Evolutionary conservation across 176 grass and related monocot genomes (phyloP).

Genomic region (Tuctoria greenei): DNA sequence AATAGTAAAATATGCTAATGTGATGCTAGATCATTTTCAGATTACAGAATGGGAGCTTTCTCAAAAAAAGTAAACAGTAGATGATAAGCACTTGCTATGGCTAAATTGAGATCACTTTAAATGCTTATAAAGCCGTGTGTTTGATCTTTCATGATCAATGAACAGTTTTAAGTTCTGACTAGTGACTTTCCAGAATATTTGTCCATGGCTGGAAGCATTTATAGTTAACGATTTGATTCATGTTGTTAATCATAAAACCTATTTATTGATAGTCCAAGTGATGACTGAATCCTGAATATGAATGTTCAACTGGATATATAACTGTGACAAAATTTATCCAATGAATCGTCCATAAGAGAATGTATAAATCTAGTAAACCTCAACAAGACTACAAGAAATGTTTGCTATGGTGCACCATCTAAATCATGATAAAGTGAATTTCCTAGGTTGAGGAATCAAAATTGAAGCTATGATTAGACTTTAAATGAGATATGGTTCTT

Average conservation of each 20-base stretch:
- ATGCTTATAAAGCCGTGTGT: slow-evolving; percentile 18
- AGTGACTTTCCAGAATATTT: slow-evolving; percentile 7
- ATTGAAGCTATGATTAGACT: not conserved
- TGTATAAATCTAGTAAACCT: not conserved
- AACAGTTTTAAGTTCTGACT: not conserved
- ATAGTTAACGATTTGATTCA: not conserved
- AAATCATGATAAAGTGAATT: not conserved
- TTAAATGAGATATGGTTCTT: not conserved
- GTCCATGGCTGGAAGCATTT: not conserved
- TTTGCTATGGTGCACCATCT: not conserved
- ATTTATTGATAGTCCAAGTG: not conserved
- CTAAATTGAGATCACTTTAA: slow-evolving; percentile 3
- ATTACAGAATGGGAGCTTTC: slow-evolving; percentile 3
- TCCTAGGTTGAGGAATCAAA: not conserved
- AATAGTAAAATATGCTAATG: not conserved
- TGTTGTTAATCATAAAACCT: slow-evolving; percentile 1
- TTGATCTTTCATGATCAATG: not conserved
- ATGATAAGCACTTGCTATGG: slow-evolving; percentile 5
- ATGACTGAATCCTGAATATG: not conserved
- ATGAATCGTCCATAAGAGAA: not conserved
- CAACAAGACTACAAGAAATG: not conserved
- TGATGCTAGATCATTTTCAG: slow-evolving; percentile 16
- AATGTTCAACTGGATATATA: not conserved
- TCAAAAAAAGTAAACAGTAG: not conserved
- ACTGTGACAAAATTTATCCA: not conserved